A percentile compares a stretch with the other conserved stretches of the same genome.
Evolutionary conservation across 257 asterid genomes (phyloP).

Genomic region (Solanum okadae): DNA sequence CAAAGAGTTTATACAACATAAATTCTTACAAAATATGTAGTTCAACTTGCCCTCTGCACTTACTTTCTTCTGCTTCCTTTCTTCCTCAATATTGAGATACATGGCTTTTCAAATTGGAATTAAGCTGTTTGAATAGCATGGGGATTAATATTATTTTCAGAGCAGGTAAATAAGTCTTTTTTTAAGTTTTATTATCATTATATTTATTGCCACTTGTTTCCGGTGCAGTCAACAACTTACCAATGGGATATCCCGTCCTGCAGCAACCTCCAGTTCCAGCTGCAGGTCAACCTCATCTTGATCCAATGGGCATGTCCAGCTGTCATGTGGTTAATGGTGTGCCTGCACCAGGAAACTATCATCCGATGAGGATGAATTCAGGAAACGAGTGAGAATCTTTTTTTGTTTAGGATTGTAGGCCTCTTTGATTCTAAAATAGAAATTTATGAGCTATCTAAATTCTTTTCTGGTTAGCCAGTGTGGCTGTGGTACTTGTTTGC

Average conservation of each 20-base stretch:
- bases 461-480: background rate
- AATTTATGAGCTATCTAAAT: background rate
- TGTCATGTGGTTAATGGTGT: constrained; percentile 86
- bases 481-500: background rate
- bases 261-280: constrained; percentile 62
- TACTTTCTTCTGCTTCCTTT: background rate
- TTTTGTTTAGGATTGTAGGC: background rate
- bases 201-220: constrained; percentile 39
- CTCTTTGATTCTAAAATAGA: background rate
- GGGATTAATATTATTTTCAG: background rate
- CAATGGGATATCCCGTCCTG: constrained; percentile 89
- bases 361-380: constrained; percentile 82
- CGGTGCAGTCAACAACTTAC: constrained; percentile 90
- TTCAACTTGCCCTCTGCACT: background rate
- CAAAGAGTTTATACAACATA: background rate
- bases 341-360: constrained; percentile 75
- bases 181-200: background rate
- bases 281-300: constrained; percentile 80
- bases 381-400: constrained; percentile 62
- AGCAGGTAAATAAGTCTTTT: background rate
- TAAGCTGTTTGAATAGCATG: background rate
- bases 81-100: background rate
- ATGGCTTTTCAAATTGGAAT: background rate
- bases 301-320: constrained; percentile 57
- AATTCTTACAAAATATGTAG: background rate